phyloP scores from a whole-genome alignment of 306 rosid species.

The Coriaria nepalensis region DNA sequence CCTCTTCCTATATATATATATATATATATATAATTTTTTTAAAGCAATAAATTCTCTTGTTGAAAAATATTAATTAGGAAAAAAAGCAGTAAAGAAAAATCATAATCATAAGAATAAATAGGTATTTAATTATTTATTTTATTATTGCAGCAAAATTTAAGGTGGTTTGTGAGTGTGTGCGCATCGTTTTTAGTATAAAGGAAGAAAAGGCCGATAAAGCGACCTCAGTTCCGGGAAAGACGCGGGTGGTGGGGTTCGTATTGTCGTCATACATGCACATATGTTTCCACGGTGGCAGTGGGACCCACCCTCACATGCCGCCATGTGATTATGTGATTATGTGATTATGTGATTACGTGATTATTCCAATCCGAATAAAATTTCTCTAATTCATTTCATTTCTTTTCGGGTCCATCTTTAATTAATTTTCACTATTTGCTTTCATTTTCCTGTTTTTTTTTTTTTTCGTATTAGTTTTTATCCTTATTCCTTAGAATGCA shows the following conservation, averaged over 20 bases:
- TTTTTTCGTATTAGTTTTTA: too few relatives aligned
- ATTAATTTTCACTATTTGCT: too few relatives aligned
- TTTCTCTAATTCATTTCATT: neutral
- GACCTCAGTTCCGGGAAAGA: constrained; percentile 41
- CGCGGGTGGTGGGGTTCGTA: constrained; percentile 21
- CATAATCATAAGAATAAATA: too few relatives aligned
- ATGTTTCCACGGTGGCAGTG: constrained; percentile 17
- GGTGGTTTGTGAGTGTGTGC: neutral
- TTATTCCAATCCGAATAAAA: constrained; percentile 6
- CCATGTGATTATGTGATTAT: constrained; percentile 35
- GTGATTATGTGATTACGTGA: constrained; percentile 30
- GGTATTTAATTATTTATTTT: too few relatives aligned
- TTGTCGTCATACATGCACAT: constrained; percentile 13
- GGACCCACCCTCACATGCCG: constrained; percentile 45
- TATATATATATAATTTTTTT: too few relatives aligned
- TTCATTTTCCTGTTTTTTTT: too few relatives aligned
- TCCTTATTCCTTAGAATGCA: too few relatives aligned
- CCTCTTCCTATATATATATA: too few relatives aligned
- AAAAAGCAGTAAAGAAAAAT: too few relatives aligned
- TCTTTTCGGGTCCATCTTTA: neutral
- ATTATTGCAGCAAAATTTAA: too few relatives aligned
- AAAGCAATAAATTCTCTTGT: too few relatives aligned
- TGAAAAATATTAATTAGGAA: too few relatives aligned
- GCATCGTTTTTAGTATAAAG: neutral
- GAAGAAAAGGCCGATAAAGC: constrained; percentile 23